Evolutionary conservation across 345 rosid species (phyloP).

Genomic region (Linum usitatissimum): DNA sequence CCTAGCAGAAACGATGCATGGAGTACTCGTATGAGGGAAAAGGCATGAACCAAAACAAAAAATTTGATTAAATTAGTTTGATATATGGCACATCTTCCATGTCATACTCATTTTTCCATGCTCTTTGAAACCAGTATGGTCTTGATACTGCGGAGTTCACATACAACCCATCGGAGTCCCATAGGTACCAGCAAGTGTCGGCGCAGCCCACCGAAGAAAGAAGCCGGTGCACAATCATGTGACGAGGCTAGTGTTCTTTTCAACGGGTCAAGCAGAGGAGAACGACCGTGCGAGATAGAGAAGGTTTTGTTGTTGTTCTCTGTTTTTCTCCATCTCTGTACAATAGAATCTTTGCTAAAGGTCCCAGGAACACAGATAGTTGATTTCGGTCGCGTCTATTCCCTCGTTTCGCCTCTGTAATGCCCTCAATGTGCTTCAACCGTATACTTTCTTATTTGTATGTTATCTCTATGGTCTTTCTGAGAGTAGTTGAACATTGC

Average conservation of each 20-base stretch:
- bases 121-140: conserved; percentile 52
- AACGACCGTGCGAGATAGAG: no score
- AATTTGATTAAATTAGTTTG: no score
- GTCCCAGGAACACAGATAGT: no score
- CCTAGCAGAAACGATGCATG: conserved; percentile 93
- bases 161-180: conserved; percentile 78
- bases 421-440: no score
- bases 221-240: conserved; percentile 87
- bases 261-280: not conserved
- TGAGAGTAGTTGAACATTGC: no score
- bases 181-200: conserved; percentile 56
- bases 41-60: conserved; percentile 30
- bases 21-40: conserved; percentile 97
- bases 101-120: not conserved
- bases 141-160: conserved; percentile 90
- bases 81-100: not conserved
- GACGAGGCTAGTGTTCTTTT: conserved; percentile 8
- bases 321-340: no score
- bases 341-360: no score
- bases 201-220: conserved; percentile 63
- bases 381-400: no score
- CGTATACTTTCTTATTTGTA: no score
- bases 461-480: no score
- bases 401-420: no score
- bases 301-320: no score